phyloP scores from a whole-genome alignment of 257 asterid genomes.

The Solanum corneliomulleri region DNA sequence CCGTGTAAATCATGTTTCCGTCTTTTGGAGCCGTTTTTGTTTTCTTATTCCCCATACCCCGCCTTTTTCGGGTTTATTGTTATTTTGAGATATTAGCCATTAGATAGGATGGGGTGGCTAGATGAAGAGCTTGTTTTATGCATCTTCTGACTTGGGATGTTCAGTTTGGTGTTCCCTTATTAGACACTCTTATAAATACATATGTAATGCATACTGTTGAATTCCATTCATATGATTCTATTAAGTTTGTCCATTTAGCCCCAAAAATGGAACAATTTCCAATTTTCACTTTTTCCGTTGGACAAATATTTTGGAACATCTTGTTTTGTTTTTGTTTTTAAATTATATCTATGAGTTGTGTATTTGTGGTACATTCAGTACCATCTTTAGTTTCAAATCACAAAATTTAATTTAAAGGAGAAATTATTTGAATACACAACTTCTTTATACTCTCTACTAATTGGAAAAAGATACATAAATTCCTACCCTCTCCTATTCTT shows the following conservation, averaged over 20 bases:
- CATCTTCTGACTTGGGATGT: not conserved
- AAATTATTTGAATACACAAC: no score
- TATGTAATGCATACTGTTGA: not conserved
- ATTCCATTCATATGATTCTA: not conserved
- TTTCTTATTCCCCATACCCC: not conserved
- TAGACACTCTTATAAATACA: not conserved
- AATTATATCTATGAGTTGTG: no score
- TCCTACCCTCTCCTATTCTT: no score
- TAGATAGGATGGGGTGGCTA: not conserved
- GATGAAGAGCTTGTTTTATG: not conserved
- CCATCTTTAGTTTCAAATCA: no score
- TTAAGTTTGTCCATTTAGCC: not conserved
- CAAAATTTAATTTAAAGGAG: no score
- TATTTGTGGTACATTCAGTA: no score
- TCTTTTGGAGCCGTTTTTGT: not conserved
- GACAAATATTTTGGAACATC: not conserved
- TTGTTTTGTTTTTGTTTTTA: no score
- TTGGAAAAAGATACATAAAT: no score
- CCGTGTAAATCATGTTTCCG: conserved; percentile 2
- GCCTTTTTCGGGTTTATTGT: not conserved
- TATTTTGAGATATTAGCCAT: not conserved
- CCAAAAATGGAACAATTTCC: not conserved
- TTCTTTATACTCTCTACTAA: no score
- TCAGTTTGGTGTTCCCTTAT: not conserved
- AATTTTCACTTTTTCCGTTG: not conserved